Evolutionary conservation across 2,329 filamentous ascomycete genomes (phyloP), one percentile per base, ranked within the genome.

Genomic region (Basipetospora sp.): DNA sequence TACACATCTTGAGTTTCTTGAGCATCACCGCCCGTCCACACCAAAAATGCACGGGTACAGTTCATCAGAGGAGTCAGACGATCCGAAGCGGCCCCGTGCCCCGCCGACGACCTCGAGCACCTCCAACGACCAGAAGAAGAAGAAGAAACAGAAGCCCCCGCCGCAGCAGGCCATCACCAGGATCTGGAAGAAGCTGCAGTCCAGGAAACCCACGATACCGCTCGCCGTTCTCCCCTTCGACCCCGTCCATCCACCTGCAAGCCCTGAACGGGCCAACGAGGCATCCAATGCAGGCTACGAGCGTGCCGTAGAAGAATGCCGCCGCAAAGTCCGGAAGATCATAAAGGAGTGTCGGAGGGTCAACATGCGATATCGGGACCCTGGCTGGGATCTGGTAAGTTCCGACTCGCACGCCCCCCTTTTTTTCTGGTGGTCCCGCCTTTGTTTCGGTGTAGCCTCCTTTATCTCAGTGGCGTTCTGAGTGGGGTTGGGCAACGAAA

Each of bases 361-460:
- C 27, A 92, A 92, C 48, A 80, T 79, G 53, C 79, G 84, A 49
- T 92, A 90, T 52, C 69, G 80, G 17, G 78, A 82, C 45, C 71
- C 73, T 1, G 69, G 65, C 2, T 74, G 64, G 54, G 69, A 74
- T 45, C 49, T 74, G 51, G 69, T 73, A 51, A 53, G 67, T 64
- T 4, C 8, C 4, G 22, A 6, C 22, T 6, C 22, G 6, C 22
- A 25, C 22, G 6, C 6, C 22, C 22, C 22, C 22, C 11, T 25
- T 25, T 11, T 11, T 26, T 15, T n/a, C 4, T 15, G 44, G 60
- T 53, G 14, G 3, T 55, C 50, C 10, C 58, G 48, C 46, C 60
- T 27, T 18, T 10, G 39, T 3, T 25, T 25, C 22, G 22, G 22
- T 25, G 22, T 25, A 11, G 22, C 22, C 22, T 11, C 11, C 11